Evolutionary conservation across 2,329 filamentous ascomycete species (phyloP), one percentile per base, ranked within the genome.

Genomic region (Beauveria sp.): DNA sequence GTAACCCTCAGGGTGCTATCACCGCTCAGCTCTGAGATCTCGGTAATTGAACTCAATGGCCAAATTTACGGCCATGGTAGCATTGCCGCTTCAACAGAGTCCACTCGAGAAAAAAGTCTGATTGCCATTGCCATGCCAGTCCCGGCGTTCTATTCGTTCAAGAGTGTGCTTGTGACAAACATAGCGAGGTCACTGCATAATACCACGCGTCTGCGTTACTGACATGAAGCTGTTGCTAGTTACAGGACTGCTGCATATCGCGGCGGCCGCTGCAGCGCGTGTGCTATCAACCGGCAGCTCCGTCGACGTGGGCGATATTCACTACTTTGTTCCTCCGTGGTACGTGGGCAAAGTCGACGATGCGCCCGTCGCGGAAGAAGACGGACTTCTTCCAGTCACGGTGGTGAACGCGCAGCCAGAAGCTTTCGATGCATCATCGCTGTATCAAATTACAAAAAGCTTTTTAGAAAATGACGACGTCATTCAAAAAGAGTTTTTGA

Each of bases 301-400:
- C 1, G 57, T 65, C 5, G 24, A 18, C 5, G 45, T 66, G 2
- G 60, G 64, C 18, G 38, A 18, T 7, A 24, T 64, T n/a, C 45
- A 55, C 10, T 66, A 65, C 40, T 65, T 64, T 47, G 43, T 66
- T 26, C 62, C 65, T 6, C 63, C 64, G 42, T 46, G 38, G 26
- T 20, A 52, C n/a, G 59, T 65, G 16, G 65, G 22, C 30, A 54
- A n/a, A n/a, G 20, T 62, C 9, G 26, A 16, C 10, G 22, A 45
- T 22, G 34, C 22, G 10, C 46, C 26, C 9, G 8, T 8, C 5
- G 18, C 5, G 8, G 28, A 58, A 3, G 53, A 2, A 26, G 52
- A 58, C 12, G 38, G 20, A 18, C 34, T 58, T 6, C 16, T 58
- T 42, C 59, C 59, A 22, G 45, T 61, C 18, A 61, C 59, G 1